Evolutionary conservation across 2,329 filamentous ascomycete species (phyloP), one percentile per base, ranked within the genome.

Genomic region (Ilyonectria destructans): DNA sequence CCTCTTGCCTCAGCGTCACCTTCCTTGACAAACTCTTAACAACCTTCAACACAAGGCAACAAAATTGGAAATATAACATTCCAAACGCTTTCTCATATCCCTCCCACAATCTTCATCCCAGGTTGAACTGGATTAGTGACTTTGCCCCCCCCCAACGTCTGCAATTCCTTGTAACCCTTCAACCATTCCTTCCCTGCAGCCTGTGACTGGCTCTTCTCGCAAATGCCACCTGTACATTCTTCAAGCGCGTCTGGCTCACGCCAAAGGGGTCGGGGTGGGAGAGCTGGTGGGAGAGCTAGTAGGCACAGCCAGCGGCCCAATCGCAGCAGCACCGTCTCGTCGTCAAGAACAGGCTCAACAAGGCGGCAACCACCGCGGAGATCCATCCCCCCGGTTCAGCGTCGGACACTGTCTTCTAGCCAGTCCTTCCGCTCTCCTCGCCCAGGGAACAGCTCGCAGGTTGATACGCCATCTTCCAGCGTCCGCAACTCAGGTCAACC

Each of bases 201-300:
- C 26, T 40, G 37, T 21, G 52, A 1, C 10, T 17, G 7, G 17
- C 13, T 15, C 12, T 37, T 8, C 17, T 23, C 21, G 10, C 33
- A 29, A 29, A 77, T 76, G 71, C 56, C 74, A 10, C 68, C 54
- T 33, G 45, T 45, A 6, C 59, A 58, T 43, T 51, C 35, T 12
- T 69, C 68, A 7, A 49, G 51, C 46, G 21, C 65, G 37, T 71
- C 66, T 15, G 26, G 57, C 29, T 67, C 69, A 10, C 52, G 51
- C 19, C 54, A 59, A 26, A 67, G 58, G 52, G 68, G 57, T n/a
- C 68, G 58, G 49, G 69, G 56, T 8, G 66, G 51, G 54, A 61
- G 57, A 12, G 49, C 37, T 40, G 12, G 56, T 17, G 60, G 48
- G 59, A 40, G 33, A n/a, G 26, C 48, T n/a, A 54, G 59, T 31